phyloP scores from a whole-genome alignment of 2,329 filamentous ascomycete genomes.

The Escovopsis weberi region DNA sequence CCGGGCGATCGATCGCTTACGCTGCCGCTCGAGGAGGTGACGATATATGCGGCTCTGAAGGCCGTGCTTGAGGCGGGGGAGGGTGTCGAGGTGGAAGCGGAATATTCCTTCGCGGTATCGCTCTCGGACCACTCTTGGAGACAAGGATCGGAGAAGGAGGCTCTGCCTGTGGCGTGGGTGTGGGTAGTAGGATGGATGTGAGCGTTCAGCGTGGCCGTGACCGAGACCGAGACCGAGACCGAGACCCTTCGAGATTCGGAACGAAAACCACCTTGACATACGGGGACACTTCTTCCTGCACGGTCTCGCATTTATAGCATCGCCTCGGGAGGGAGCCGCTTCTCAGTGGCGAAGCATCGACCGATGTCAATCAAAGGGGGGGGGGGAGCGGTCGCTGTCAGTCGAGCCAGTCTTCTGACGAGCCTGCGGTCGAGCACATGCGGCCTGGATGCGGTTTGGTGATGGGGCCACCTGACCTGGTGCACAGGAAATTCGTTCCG shows the following conservation, averaged over 20 bases:
- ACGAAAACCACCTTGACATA: conserved; percentile 28
- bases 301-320: conserved; percentile 2
- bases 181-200: conserved; percentile 1
- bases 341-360: background rate
- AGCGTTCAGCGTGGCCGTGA: conserved; percentile 9
- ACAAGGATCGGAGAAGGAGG: conserved; percentile 47
- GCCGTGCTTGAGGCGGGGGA: conserved; percentile 55
- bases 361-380: background rate
- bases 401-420: conserved; percentile 19
- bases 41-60: conserved; percentile 66
- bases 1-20: conserved; percentile 29
- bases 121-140: conserved; percentile 47
- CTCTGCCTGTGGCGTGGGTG: conserved; percentile 29
- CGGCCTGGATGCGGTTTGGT: conserved; percentile 1
- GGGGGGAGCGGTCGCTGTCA: conserved; percentile 6
- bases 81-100: conserved; percentile 57
- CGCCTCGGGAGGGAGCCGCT: background rate
- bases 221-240: conserved; percentile 14
- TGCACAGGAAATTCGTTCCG: conserved; percentile 3
- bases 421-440: conserved; percentile 5
- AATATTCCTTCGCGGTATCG: conserved; percentile 52
- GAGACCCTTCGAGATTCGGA: conserved; percentile 17
- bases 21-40: conserved; percentile 53
- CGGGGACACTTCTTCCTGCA: background rate
- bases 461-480: conserved; percentile 9